Evolutionary conservation across 2,329 filamentous ascomycete genomes (phyloP).

Genomic region (Chrysoporthe puriensis): DNA sequence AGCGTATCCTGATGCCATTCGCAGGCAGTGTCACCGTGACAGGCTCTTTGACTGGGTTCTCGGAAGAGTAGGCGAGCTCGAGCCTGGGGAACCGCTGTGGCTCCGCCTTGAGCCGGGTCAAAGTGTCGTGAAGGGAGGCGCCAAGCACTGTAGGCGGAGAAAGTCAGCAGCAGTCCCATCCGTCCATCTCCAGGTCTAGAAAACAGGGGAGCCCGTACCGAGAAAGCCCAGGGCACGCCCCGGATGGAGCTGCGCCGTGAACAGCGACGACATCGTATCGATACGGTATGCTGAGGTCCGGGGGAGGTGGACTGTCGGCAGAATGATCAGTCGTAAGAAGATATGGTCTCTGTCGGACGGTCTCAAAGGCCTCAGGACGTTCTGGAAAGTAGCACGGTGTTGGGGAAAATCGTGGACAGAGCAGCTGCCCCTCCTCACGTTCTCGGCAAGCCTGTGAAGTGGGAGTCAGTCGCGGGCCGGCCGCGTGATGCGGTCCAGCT

Average conservation of each 20-base stretch:
- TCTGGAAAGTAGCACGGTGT: constrained; percentile 11
- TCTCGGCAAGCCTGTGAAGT: neutral
- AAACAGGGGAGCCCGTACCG: constrained; percentile 35
- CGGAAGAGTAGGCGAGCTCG: constrained; percentile 79
- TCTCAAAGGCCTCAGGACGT: neutral
- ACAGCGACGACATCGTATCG: constrained; percentile 44
- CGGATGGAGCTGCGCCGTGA: constrained; percentile 67
- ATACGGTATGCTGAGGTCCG: neutral
- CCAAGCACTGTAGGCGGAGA: constrained; percentile 68
- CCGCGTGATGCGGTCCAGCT: constrained; percentile 25
- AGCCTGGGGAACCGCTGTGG: constrained; percentile 81
- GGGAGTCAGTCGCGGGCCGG: constrained; percentile 18
- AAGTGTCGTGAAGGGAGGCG: constrained; percentile 85
- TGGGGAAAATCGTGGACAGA: neutral
- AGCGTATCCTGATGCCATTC: constrained; percentile 88
- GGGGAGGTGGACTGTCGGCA: neutral
- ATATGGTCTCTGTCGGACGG: neutral
- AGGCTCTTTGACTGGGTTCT: constrained; percentile 73
- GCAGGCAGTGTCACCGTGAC: constrained; percentile 76
- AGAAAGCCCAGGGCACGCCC: constrained; percentile 69
- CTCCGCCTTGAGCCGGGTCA: constrained; percentile 87
- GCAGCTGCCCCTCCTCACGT: neutral
- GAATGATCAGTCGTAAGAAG: neutral
- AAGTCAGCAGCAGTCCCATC: constrained; percentile 18
- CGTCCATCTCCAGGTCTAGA: neutral